Evolutionary conservation across 129 eudicot species (phyloP), one percentile per base, ranked within the genome.

Genomic region (Arctium lappa): DNA sequence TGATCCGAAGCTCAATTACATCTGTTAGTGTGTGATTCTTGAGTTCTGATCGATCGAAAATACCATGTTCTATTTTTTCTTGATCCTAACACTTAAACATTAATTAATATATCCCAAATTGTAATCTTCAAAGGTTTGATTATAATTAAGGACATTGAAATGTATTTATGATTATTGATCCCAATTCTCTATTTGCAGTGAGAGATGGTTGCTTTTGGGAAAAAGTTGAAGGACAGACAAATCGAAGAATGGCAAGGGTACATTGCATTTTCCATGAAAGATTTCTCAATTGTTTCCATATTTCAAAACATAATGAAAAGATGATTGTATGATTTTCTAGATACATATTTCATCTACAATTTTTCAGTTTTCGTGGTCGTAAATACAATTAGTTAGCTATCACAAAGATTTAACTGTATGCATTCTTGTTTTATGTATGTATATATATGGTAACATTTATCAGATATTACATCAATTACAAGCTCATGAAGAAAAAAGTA

Each of bases 181-280:
- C 68, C 65, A 40, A 29, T 6, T 63, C 60, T 71, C 32, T 85
- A 78, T 80, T 34, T 83, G 87, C 87, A 89, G 90, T 77, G 83
- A 86, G 76, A 89, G 85, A 92, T 94, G 98, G 98, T 94, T 87
- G 98, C 93, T 36, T 94, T 94, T 77, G 98, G 98, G 86, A 92
- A 94, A 74, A 94, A 90, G 93, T 83, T 94, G 88, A 92, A 92
- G 91, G 92, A 89, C 71, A 89, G 98, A 83, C 95, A 92, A 80
- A 84, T 90, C 29, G 95, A 89, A 92, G 97, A 92, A 92, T 94
- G 98, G 97, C 93, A 92, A 89, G 91, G 90, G 97, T 94, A 89
- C 62, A 37, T 75, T 65, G 22, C 62, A 39, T 72, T 29, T n/a
- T 13, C 29, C 69, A 11, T 18, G 13, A 56, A 65, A 36, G 13